Evolutionary conservation across 2,329 filamentous ascomycete genomes (phyloP), one percentile per base, ranked within the genome.

Genomic region (Hirsutella rhossiliensis): DNA sequence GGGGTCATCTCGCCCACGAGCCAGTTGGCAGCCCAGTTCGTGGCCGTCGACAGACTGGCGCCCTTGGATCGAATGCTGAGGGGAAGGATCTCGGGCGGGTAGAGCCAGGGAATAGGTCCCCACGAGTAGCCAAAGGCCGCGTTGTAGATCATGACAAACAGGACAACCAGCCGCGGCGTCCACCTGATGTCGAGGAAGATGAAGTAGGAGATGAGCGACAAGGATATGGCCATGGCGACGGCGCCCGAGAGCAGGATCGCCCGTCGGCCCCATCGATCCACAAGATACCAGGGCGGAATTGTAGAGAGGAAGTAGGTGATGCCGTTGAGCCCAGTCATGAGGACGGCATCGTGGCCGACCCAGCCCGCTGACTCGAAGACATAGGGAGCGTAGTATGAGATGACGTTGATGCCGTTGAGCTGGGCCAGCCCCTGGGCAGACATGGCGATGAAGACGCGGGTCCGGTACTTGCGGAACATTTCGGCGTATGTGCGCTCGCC

Each of bases 1-100:
- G 92, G 92, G 0, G 92, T 98, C 72, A 97, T 78, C 64, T 94
- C 87, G 52, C 92, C 92, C 4, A 97, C 92, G 23, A 97, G 71
- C 85, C 88, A 98, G 66, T 98, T 98, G 66, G 92, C 95, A 1
- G 90, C 88, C 92, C 92, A 98, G 61, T 98, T 98, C 29, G 89
- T 82, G 17, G 92, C 92, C 2, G 92, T 97, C 48, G 90, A 96
- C 61, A 98, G 66, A 74, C 88, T 95, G 43, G 92, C 90, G 48
- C 92, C 92, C 72, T 97, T 97, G 47, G 90, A 94, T 56, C 92
- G 82, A 60, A 97, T 96, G 69, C 88, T 96, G 48, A 98, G 72
- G 5, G 92, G 92, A 38, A 98, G 73, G 49, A 98, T 98, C 72
- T 98, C 92, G n/a, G 92, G 92, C 13, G 92, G 92, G 62, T 97